Evolutionary conservation across 2,329 filamentous ascomycete species (phyloP).

Genomic region (Nothophaeocryptopus gaeumannii): DNA sequence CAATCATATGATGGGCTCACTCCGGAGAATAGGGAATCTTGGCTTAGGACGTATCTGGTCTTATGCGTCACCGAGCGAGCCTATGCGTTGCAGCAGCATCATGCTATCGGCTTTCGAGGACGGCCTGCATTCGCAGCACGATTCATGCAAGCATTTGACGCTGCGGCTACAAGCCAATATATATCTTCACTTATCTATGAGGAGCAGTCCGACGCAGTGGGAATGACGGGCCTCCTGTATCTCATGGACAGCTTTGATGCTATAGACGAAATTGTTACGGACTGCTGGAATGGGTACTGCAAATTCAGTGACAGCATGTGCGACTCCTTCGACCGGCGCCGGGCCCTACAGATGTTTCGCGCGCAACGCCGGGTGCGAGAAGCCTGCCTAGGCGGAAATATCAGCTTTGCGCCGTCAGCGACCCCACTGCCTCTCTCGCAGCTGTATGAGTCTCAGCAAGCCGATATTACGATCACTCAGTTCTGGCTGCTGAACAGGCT

Average conservation of each 20-base stretch:
- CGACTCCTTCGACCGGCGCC: slow-evolving; percentile 37
- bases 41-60: slow-evolving; percentile 39
- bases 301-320: slow-evolving; percentile 28
- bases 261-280: slow-evolving; percentile 44
- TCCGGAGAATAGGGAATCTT: slow-evolving; percentile 40
- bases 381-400: slow-evolving; percentile 37
- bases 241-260: slow-evolving; percentile 46
- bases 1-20: slow-evolving; percentile 38
- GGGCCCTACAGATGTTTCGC: slow-evolving; percentile 35
- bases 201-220: slow-evolving; percentile 41
- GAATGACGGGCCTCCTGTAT: slow-evolving; percentile 43
- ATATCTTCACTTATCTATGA: slow-evolving; percentile 42
- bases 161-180: slow-evolving; percentile 31
- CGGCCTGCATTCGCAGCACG: slow-evolving; percentile 41
- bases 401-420: slow-evolving; percentile 39
- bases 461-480: slow-evolving; percentile 43
- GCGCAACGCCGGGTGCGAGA: slow-evolving; percentile 26
- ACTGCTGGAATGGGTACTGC: slow-evolving; percentile 46
- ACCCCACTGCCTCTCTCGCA: slow-evolving; percentile 23
- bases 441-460: slow-evolving; percentile 41
- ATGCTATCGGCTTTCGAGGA: slow-evolving; percentile 43
- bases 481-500: slow-evolving; percentile 45
- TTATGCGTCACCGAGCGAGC: slow-evolving; percentile 37
- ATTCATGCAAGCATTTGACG: slow-evolving; percentile 42
- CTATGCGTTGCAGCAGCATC: slow-evolving; percentile 43